phyloP scores from a whole-genome alignment of 441 rosid species.

The Hura crepitans region DNA sequence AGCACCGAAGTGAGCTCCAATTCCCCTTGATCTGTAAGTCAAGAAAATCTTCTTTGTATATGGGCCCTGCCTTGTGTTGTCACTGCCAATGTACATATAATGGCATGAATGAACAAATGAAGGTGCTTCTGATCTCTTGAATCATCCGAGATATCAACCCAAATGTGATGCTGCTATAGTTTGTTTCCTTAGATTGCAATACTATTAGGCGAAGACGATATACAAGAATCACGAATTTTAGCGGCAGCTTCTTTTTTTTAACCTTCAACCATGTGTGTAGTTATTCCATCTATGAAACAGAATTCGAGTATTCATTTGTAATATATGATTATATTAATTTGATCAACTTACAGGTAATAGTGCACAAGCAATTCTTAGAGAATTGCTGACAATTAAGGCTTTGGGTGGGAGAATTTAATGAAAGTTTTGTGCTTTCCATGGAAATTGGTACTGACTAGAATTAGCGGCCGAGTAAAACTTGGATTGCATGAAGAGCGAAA shows the following conservation, averaged over 20 bases:
- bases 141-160: no score
- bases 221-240: background rate
- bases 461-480: no score
- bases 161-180: constrained; percentile 12
- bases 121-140: constrained; percentile 1
- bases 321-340: background rate
- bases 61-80: constrained; percentile 10
- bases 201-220: constrained; percentile 8
- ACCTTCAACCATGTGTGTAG: constrained; percentile 13
- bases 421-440: no score
- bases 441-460: no score
- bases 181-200: constrained; percentile 8
- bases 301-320: constrained; percentile 21
- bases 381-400: no score
- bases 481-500: no score
- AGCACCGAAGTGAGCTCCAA: constrained; percentile 82
- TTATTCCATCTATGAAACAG: background rate
- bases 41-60: constrained; percentile 23
- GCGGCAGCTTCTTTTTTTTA: background rate
- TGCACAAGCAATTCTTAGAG: no score
- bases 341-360: background rate
- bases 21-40: constrained; percentile 53
- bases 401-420: no score
- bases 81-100: constrained; percentile 34
- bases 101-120: constrained; percentile 28